Evolutionary conservation across 1,284 basidiomycete species (phyloP), one percentile per base, ranked within the genome.

Genomic region (Pyrrhoderma noxium): DNA sequence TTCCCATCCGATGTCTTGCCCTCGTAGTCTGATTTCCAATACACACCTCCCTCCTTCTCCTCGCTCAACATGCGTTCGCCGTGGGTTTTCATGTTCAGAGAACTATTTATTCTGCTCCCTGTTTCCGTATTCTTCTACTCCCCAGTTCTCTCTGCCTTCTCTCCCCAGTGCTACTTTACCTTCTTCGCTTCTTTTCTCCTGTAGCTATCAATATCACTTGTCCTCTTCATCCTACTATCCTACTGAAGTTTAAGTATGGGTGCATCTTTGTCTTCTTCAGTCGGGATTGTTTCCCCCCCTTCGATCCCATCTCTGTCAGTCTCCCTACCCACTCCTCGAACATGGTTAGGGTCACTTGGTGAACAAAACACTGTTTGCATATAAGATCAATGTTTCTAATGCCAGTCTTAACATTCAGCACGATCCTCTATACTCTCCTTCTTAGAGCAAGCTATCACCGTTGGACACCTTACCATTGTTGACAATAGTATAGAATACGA

Each of bases 351-450:
- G 34, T 45, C 48, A 21, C 50, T 54, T 34, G 53, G 53, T 54
- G 46, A 40, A 42, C 23, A 22, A 14, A 18, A 13, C 19, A 23
- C n/a, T 11, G 11, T 18, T 14, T 11, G 25, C 41, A 13, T 13
- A 19, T 49, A n/a, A 14, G 14, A 21, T 35, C 27, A 21, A 18
- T 39, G 23, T 5, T 21, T 16, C 22, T 22, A 14, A 40, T 53
- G 8, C n/a, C 42, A 2, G 14, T 34, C 16, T 19, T 45, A 22
- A 16, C 9, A 11, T 21, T 16, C 59, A 85, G 85, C 84, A 3
- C 79, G 82, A 25, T 71, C 68, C 46, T 85, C 83, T 4, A 76
- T 87, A 53, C 68, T 82, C 31, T 66, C 77, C 8, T 71, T 82
- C 50, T 74, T 86, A 34, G 66, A 75, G 47, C 71, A 70, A 50